phyloP scores from a whole-genome alignment of 371 early-diverging fungal species.

The Chytridiales sp. region DNA sequence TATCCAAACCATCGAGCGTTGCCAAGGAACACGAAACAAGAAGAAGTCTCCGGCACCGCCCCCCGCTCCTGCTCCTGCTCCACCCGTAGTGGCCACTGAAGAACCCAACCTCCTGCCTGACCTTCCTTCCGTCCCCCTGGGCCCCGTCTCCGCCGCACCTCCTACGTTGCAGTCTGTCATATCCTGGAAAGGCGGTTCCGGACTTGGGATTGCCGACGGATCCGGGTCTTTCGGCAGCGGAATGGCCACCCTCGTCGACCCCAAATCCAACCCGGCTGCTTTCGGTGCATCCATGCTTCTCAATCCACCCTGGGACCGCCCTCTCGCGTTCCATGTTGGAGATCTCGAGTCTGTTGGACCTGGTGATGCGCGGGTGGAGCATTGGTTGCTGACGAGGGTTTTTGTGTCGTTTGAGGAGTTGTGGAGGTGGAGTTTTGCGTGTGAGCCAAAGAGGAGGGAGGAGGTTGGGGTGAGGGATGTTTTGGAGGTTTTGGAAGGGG shows the following conservation, averaged over 20 bases:
- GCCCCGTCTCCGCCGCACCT: background rate
- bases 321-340: background rate
- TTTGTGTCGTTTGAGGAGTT: conserved; percentile 1
- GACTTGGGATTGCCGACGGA: background rate
- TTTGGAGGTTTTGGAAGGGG: no score
- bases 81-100: background rate
- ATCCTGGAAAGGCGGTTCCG: background rate
- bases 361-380: background rate
- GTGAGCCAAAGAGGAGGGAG: background rate
- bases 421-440: background rate
- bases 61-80: no score
- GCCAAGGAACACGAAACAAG: no score
- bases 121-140: background rate
- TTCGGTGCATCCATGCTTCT: no score
- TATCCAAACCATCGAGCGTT: background rate
- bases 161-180: background rate
- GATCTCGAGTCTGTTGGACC: conserved; percentile 1
- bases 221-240: conserved; percentile 5
- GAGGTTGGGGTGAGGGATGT: conserved; percentile 3
- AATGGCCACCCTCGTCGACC: background rate
- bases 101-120: background rate
- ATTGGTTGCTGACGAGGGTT: conserved; percentile 5
- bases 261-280: no score
- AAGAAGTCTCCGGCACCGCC: no score
- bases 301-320: conserved; percentile 11